Evolutionary conservation across 1,284 basidiomycete species (phyloP), one percentile per base, ranked within the genome.

Genomic region (Trametes pubescens): DNA sequence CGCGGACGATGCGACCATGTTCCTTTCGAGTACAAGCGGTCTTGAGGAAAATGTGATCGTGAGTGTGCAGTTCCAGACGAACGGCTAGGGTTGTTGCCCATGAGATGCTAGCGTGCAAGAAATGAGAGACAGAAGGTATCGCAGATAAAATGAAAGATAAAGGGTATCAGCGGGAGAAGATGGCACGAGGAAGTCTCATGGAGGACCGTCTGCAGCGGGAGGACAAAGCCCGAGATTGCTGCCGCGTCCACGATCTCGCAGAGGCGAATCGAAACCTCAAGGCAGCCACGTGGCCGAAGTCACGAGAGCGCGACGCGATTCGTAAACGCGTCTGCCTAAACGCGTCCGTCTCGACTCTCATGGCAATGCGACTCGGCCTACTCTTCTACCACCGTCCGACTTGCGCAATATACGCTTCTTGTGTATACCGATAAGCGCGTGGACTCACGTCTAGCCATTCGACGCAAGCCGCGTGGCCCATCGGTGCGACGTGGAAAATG

Each of bases 81-180:
- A 57, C 64, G 64, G 49, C 66, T 68, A 40, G 57, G 47, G 60
- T 66, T 64, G 55, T 68, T 68, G 43, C 67, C 67, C 67, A 68
- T 68, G 46, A 64, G 64, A 48, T 58, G 64, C 60, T 64, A 37
- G 29, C 5, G 16, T 16, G 46, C 49, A 43, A 24, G 57, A 58
- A 49, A 51, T 57, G 57, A 61, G 64, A 51, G 24, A 13, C 13
- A 16, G 46, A 21, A 47, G 60, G 59, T 60, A 62, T 62, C 65
- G 44, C 57, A 57, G 57, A 49, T 37, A 32, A 51, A 26, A 22
- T 44, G 46, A 34, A 51, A 16, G 56, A 58, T 35, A 34, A 29
- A 34, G 58, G 61, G 65, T 61, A 61, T 64, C 44, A 34, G 40
- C 13, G 24, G n/a, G 34, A 46, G 56, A n/a, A 49, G 46, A 18